Conservation (phyloP, 495 filamentous ascomycete genomes). For the Lentithecium fluviatile region DNA sequence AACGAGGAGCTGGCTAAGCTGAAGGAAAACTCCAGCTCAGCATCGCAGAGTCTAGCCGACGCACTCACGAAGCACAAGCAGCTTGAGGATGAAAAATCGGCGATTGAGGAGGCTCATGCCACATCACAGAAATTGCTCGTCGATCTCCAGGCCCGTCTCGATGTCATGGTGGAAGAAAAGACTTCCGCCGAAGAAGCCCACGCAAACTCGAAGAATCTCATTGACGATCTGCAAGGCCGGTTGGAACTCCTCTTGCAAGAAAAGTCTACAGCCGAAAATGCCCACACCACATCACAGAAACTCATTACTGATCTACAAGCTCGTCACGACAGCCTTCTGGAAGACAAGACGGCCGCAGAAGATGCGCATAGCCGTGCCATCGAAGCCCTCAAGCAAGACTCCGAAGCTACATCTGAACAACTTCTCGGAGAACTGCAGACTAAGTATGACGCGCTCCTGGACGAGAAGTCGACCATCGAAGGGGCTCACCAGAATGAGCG, state of each 20-base stretch:
- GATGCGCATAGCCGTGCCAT: slow-evolving; percentile 27
- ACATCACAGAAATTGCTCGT: slow-evolving; percentile 10
- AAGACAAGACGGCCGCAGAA: slow-evolving; percentile 25
- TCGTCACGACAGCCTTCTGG: slow-evolving; percentile 8
- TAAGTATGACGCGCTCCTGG: slow-evolving; percentile 22
- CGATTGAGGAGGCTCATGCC: slow-evolving; percentile 14
- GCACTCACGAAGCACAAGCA: slow-evolving; percentile 16
- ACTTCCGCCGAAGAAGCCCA: slow-evolving; percentile 17
- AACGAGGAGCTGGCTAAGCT: slow-evolving; percentile 8
- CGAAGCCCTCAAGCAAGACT: slow-evolving; percentile 26
- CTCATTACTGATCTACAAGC: slow-evolving; percentile 4
- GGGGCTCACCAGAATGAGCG: slow-evolving; percentile 2
- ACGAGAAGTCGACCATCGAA: slow-evolving; percentile 20
- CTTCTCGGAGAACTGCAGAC: slow-evolving; percentile 27
- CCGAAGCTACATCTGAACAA: slow-evolving; percentile 21
- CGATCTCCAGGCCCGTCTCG: slow-evolving; percentile 20
- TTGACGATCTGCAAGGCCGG: slow-evolving; percentile 24
- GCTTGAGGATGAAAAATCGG: slow-evolving; percentile 18
- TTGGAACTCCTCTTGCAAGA: slow-evolving; percentile 19
- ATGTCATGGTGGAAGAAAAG: slow-evolving; percentile 19
- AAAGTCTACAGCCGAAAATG: not conserved
- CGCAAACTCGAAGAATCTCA: slow-evolving; percentile 7
- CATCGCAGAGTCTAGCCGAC: slow-evolving; percentile 8
- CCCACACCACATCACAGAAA: not conserved
- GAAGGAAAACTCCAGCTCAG: not conserved